A percentile compares a stretch with the other conserved stretches of the same genome.
phyloP scores from a whole-genome alignment of 306 rosid species.

The Benincasa hispida region DNA sequence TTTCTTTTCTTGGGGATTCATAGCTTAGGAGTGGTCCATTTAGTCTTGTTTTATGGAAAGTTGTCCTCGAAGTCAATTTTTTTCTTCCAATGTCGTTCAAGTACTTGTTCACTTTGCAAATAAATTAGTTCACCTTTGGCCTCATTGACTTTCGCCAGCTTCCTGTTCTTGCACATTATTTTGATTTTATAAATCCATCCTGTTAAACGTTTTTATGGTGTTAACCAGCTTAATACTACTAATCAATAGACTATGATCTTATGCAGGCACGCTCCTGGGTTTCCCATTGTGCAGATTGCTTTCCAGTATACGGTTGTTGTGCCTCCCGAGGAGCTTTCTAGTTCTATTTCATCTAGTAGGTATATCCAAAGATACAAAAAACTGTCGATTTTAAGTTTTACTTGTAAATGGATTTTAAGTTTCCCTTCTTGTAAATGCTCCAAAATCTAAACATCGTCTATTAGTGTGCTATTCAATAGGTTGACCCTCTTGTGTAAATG shows the following conservation, averaged over 20 bases:
- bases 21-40: neutral
- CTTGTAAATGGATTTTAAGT: neutral
- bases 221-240: neutral
- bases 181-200: neutral
- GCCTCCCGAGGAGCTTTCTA: conserved; percentile 64
- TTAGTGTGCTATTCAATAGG: neutral
- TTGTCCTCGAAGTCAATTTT: neutral
- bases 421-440: neutral
- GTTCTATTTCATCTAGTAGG: conserved; percentile 55
- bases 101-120: neutral
- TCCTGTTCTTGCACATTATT: neutral
- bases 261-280: conserved; percentile 52
- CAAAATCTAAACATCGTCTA: neutral
- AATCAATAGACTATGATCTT: neutral
- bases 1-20: neutral
- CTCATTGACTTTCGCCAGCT: neutral
- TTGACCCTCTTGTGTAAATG: neutral
- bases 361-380: conserved; percentile 19
- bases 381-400: neutral
- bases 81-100: neutral
- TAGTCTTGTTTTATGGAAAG: too few relatives aligned
- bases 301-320: conserved; percentile 87
- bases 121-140: neutral
- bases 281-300: conserved; percentile 77
- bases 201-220: neutral